Conservation (phyloP, 2,329 filamentous ascomycete species). For the Tricladium varicosporioides region DNA sequence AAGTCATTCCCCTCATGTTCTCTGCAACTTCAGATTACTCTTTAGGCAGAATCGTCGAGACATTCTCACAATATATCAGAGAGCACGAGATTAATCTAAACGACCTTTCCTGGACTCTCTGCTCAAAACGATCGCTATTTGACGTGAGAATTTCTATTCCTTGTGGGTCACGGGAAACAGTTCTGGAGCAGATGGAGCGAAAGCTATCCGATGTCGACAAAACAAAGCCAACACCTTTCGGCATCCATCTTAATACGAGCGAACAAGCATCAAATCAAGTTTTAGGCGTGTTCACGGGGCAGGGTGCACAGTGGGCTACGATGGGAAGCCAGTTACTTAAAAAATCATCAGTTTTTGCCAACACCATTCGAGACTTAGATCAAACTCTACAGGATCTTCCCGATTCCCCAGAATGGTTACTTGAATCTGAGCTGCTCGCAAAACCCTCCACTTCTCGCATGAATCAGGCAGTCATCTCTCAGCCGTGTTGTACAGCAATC, state of each 20-base stretch:
- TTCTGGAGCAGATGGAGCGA: neutral
- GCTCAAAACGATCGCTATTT: neutral
- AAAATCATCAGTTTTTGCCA: conserved; percentile 8
- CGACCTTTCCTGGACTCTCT: neutral
- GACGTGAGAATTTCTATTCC: neutral
- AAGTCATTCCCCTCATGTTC: conserved; percentile 8
- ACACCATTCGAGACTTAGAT: conserved; percentile 16
- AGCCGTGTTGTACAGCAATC: conserved; percentile 45
- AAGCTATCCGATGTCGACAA: neutral
- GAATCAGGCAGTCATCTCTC: conserved; percentile 31
- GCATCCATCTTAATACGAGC: neutral
- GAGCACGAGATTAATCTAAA: neutral
- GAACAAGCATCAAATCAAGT: neutral
- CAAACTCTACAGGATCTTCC: neutral
- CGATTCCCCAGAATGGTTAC: conserved; percentile 8
- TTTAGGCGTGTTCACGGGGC: conserved; percentile 29
- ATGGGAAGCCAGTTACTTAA: conserved; percentile 26
- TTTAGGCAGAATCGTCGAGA: neutral
- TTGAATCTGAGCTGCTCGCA: conserved; percentile 28
- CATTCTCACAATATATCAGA: neutral
- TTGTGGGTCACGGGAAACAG: neutral
- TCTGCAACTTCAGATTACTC: conserved; percentile 13
- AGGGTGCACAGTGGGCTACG: conserved; percentile 29
- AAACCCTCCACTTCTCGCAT: conserved; percentile 33
- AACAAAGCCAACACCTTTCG: neutral